Evolutionary conservation across 176 grass and related monocot genomes (phyloP), one percentile per base, ranked within the genome.

Genomic region (Chloris gayana): DNA sequence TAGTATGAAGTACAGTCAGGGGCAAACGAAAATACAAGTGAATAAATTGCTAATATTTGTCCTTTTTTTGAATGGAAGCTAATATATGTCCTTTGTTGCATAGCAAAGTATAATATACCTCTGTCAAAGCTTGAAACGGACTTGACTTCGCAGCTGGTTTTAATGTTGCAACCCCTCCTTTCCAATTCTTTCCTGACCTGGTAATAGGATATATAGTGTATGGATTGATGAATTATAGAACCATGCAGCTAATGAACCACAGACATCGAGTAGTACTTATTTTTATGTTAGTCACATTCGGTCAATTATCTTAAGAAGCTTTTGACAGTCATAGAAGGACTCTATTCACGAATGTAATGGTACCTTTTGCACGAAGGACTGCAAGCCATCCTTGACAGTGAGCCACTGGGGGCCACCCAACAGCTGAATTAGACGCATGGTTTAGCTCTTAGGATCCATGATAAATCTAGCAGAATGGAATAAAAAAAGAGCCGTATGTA

Each of bases 351-450:
- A 8, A n/a, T 24, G 54, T 22, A 54, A 22, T 22, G 17, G 1
- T 61, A 98, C 95, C 95, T 88, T 94, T 22, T 87, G 87, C n/a
- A 94, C 73, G 62, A 94, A 94, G 19, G 80, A 75, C 65, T 92
- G 95, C 0, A 92, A 92, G 9, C 95, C 89, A 21, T 75, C 69
- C 61, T 92, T 98, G 61, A 98, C 88, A 9, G 95, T 98, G 75
- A 98, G 85, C 92, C 88, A 92, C 7, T 98, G 92, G 0, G 95
- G 95, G 0, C 92, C 90, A 8, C 95, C 95, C 24, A 94, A 98
- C 21, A 98, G 76, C 95, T 98, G 75, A 59, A 75, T 29, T 58
- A 58, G 22, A 58, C 1, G 22, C 7, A 11, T 0, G 22, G 22
- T 25, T 58, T 24, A 58, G 54, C 22, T 58, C 22, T 7, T 54